Base-by-base conservation (phyloP, 2,329 filamentous ascomycete species). In the Phyllachora maydis region DNA sequence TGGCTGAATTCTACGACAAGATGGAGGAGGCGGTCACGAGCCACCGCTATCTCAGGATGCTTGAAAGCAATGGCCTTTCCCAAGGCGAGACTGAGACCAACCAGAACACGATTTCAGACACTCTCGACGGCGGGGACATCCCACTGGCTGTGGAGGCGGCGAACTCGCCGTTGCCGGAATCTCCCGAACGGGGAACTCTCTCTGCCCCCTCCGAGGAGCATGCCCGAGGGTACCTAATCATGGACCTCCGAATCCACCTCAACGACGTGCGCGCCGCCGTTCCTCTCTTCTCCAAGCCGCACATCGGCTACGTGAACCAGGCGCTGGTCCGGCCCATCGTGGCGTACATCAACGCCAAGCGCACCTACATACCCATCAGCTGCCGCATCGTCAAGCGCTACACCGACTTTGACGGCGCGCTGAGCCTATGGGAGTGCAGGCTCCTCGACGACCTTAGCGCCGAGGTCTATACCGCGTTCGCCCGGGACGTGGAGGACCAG, bases 1-100 rank as follows among this genome's bases (percentile, higher is more conserved):
- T 98, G 64, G 73, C 76, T n/a, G 83, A 93, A 41, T 83, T 98
- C 38, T 95, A 95, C 47, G 85, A 95, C 44, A 77, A 81, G 30
- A 66, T 98, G 41, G 88, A 98, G 49, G 82, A 88, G 20, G 82
- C 82, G 0, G 82, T 95, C 12, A 81, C 73, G 2, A 69, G 74
- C 14, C 81, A 81, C 40, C 65, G 70, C 14, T 70, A 76, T 32
- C 46, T 63, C 12, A 54, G 55, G 19, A 58, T 72, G 23, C 49
- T 71, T 4, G 63, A 65, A 28, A 58, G 55, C 22, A 52, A 47
- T 23, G 26, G 25, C 22, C 30, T 28, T 6, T 37, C 40, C 14
- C 13, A 13, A 16, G 27, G 26, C 7, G 16, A 17, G 6, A 9
- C 16, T 17, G 16, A 17, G 6, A 22, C 14, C 13, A 22, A 30